Conservation (phyloP, 805 yeast genomes). For the Nematodospora valgi region DNA sequence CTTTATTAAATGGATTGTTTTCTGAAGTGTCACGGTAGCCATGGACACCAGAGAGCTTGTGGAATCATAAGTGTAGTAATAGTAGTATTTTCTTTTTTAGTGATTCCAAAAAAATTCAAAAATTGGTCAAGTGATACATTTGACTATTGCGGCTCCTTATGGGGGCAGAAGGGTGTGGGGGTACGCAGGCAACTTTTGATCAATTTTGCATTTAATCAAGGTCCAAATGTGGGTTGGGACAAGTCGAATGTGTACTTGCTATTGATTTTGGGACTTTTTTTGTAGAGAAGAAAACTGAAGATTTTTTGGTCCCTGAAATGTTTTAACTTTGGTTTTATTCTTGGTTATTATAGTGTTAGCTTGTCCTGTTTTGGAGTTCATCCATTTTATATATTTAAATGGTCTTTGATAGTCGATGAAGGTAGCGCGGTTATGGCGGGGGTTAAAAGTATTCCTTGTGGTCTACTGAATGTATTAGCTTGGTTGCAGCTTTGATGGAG, state of each 20-base stretch:
- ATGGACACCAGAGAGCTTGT: constrained; percentile 29
- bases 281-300: constrained; percentile 42
- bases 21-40: constrained; percentile 33
- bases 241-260: constrained; percentile 56
- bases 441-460: constrained; percentile 19
- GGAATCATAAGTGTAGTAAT: constrained; percentile 17
- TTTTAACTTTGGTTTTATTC: constrained; percentile 46
- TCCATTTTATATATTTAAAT: constrained; percentile 55
- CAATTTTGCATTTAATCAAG: constrained; percentile 75
- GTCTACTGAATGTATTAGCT: constrained; percentile 53
- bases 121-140: constrained; percentile 14
- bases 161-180: constrained; percentile 63
- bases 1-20: constrained; percentile 24
- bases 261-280: constrained; percentile 51
- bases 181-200: too few relatives aligned
- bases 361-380: constrained; percentile 79
- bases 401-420: constrained; percentile 49
- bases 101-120: constrained; percentile 28
- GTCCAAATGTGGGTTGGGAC: constrained; percentile 71
- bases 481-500: constrained; percentile 45
- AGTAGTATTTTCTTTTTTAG: constrained; percentile 17
- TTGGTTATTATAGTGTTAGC: constrained; percentile 55
- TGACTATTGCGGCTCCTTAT: constrained; percentile 32
- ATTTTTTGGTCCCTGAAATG: constrained; percentile 54
- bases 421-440: constrained; percentile 32